phyloP scores from a whole-genome alignment of 805 yeast genomes.

The Saccharomycodes ludwigii region DNA sequence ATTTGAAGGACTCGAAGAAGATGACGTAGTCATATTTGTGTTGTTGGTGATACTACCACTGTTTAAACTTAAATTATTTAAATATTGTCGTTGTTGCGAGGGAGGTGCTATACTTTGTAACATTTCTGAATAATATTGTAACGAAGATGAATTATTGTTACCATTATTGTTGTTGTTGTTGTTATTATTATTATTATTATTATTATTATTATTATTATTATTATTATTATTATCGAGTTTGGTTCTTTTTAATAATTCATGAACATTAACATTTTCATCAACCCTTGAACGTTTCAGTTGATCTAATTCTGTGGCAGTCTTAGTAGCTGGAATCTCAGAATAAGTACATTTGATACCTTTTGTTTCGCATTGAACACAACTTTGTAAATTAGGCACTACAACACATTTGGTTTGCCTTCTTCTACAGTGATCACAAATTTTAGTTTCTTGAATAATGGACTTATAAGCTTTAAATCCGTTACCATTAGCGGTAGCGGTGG shows the following conservation, averaged over 20 bases:
- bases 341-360: constrained; percentile 67
- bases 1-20: too few species aligned
- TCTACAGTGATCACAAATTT: constrained; percentile 79
- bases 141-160: constrained; percentile 1
- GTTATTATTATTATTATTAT: constrained; percentile 4
- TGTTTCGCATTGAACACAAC: constrained; percentile 67
- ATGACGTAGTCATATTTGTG: constrained; percentile 1
- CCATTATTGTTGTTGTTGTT: constrained; percentile 2
- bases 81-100: constrained; percentile 7
- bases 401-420: constrained; percentile 73
- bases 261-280: constrained; percentile 13
- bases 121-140: constrained; percentile 12
- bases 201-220: constrained; percentile 2
- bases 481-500: constrained; percentile 4
- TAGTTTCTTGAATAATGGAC: constrained; percentile 5
- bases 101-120: constrained; percentile 11
- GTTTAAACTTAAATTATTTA: neutral
- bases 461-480: too few species aligned
- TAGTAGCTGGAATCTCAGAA: constrained; percentile 38
- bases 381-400: constrained; percentile 44
- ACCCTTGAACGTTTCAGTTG: constrained; percentile 13
- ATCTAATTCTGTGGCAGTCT: constrained; percentile 27
- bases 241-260: constrained; percentile 13
- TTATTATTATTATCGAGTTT: constrained; percentile 10
- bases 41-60: constrained; percentile 1